A percentile compares a stretch with the other conserved stretches of the same genome.
Evolutionary conservation across 179 eudicot species (phyloP).

Genomic region (Silene noctiflora): DNA sequence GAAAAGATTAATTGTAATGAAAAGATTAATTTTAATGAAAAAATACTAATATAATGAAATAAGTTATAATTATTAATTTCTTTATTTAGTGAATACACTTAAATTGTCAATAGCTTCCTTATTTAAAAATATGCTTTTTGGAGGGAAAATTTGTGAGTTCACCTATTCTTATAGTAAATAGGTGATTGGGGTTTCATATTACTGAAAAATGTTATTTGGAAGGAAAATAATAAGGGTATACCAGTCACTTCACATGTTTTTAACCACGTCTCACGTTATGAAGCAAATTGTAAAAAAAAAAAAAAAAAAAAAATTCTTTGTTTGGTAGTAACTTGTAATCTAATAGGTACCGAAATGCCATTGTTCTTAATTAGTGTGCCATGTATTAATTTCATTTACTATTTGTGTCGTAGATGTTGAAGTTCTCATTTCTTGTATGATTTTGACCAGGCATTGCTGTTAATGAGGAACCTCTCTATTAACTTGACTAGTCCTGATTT

Average conservation of each 20-base stretch:
- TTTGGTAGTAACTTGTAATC: not conserved
- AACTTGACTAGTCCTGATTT: constrained; percentile 88
- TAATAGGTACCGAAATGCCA: not conserved
- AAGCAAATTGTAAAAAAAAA: not conserved
- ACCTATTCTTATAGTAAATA: no score
- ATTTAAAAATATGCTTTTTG: no score
- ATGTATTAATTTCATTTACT: not conserved
- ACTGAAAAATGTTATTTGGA: not conserved
- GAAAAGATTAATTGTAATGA: no score
- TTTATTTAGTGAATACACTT: no score
- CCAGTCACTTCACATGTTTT: not conserved
- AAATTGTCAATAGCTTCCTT: no score
- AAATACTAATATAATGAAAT: no score
- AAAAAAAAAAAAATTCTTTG: no score
- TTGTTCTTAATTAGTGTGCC: not conserved
- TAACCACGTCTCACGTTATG: not conserved
- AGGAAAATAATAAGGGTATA: not conserved
- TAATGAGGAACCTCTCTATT: constrained; percentile 94
- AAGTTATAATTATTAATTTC: no score
- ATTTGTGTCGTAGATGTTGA: not conserved
- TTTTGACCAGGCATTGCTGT: constrained; percentile 58
- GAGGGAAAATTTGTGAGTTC: no score
- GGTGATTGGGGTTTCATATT: not conserved
- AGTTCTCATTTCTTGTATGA: constrained; percentile 1
- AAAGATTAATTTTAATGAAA: no score